phyloP scores from a whole-genome alignment of 176 grass and related monocot genomes.

The Rhynchospora tenuis region DNA sequence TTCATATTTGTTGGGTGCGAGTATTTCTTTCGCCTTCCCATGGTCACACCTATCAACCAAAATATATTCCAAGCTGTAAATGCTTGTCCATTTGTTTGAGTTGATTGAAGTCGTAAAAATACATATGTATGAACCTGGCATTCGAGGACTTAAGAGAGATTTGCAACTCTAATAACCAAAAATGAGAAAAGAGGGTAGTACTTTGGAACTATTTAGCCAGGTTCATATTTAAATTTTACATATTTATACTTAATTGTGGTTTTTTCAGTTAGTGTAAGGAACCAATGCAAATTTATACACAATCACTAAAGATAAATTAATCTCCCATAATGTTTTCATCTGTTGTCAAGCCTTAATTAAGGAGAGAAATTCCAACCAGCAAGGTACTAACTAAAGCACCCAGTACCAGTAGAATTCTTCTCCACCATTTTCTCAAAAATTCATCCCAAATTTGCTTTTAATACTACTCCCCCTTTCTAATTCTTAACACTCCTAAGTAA shows the following conservation, averaged over 20 bases:
- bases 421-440: neutral
- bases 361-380: neutral
- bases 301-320: neutral
- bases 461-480: neutral
- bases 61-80: neutral
- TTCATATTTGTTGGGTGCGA: neutral
- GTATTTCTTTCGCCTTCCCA: slow-evolving; percentile 17
- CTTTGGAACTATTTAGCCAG: neutral
- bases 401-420: neutral
- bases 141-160: neutral
- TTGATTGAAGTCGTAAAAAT: neutral
- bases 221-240: neutral
- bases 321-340: neutral
- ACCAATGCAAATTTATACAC: neutral
- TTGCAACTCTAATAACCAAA: neutral
- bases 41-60: neutral
- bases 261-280: neutral
- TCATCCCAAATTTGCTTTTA: neutral
- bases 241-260: neutral
- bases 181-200: neutral
- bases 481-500: neutral
- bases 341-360: neutral
- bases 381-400: neutral
- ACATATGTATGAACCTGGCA: neutral
- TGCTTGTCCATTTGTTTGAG: neutral